Base-by-base conservation (phyloP, 179 eudicot species). In the Monotropa hypopitys region DNA sequence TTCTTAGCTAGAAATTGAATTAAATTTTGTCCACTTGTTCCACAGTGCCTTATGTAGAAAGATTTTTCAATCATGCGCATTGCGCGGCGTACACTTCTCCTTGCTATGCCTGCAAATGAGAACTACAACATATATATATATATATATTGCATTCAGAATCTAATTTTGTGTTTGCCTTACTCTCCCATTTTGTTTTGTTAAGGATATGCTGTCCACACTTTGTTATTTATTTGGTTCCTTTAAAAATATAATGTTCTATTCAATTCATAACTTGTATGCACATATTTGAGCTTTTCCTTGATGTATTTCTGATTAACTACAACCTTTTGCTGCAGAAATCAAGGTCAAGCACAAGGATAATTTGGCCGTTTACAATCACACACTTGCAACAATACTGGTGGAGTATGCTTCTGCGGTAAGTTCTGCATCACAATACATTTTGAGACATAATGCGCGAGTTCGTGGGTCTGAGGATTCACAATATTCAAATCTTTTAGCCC, bases 381-480 rank as follows among this genome's bases (percentile, higher is more conserved):
- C 97, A 3, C 88, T 93, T 76, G 90, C 97, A 67, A 83, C 72
- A 73, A 90, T 83, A 73, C 69, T 96, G 88, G 99, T 90, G 69
- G 88, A 93, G 83, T 96, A 93, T 86, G 90, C 97, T 80, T 89
- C 98, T 78, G 98, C 97, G 28, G 98, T 96, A 84, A 87, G 97
- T 86, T 69, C 42, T 78, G 59, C 43, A 51, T 28, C 1, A n/a
- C 32, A 50, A 47, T 62, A 47, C 33, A 11, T 11, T 70, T 70
- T 50, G 35, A 79, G 43, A 33, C 70, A 49, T 33, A 33, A 16
- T 11, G 66, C 16, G 66, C 12, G 2, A 38, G 26, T 12, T 21
- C 28, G 20, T 32, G 56, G 45, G 30, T 11, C 30, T 30, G 12
- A 71, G 57, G 59, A 28, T 71, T 49, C 51, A 43, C 10, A 7